Evolutionary conservation across 768 basidiomycete species (phyloP).

Genomic region (Suillus hirtellus): DNA sequence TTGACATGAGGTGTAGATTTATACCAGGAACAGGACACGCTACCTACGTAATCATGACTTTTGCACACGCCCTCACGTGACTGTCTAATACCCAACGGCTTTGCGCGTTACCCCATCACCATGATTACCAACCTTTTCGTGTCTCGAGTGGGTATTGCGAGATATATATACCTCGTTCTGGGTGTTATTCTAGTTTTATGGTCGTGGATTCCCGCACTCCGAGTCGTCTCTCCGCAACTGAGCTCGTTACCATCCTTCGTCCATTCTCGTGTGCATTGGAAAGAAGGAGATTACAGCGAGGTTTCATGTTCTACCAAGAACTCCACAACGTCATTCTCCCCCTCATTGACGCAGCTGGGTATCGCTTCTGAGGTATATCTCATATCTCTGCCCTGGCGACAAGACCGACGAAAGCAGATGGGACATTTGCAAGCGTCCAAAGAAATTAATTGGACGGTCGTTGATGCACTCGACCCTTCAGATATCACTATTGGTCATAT

Average conservation of each 20-base stretch:
- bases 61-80: too few species aligned
- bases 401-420: constrained; percentile 60
- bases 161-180: neutral
- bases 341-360: constrained; percentile 28
- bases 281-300: neutral
- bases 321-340: too few species aligned
- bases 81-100: neutral
- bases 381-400: constrained; percentile 57
- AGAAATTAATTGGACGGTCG: constrained; percentile 52
- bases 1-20: too few species aligned
- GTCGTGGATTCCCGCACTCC: neutral
- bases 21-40: too few species aligned
- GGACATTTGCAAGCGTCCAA: constrained; percentile 49
- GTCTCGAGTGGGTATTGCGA: neutral
- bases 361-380: constrained; percentile 51
- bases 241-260: neutral
- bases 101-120: neutral
- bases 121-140: neutral
- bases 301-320: neutral
- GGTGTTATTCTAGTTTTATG: neutral
- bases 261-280: neutral
- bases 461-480: constrained; percentile 47
- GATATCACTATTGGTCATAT: constrained; percentile 42
- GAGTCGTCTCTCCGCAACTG: neutral
- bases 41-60: too few species aligned